Conservation (phyloP, 306 rosid species). For the Canavalia ensiformis region DNA sequence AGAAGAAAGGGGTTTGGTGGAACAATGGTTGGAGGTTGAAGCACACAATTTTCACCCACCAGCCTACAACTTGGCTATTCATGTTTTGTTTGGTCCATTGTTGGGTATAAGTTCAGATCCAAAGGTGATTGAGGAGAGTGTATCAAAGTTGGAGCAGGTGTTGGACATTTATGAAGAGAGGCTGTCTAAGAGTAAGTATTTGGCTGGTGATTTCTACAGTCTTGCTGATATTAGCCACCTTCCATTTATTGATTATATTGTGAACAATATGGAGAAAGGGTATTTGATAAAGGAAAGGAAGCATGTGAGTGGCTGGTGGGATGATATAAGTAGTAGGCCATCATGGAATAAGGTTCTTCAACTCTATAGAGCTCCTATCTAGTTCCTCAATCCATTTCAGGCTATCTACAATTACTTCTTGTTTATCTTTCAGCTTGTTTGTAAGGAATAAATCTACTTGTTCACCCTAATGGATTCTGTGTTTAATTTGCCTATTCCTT, state of each 20-base stretch:
- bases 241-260: conserved; percentile 57
- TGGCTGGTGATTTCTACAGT: conserved; percentile 68
- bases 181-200: conserved; percentile 62
- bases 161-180: conserved; percentile 66
- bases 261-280: conserved; percentile 48
- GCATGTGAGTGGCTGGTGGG: conserved; percentile 64
- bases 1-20: conserved; percentile 64
- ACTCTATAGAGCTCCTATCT: conserved; percentile 9
- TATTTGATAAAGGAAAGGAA: conserved; percentile 52
- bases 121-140: conserved; percentile 60
- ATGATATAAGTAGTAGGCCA: conserved; percentile 60
- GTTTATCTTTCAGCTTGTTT: not conserved
- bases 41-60: conserved; percentile 50
- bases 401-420: not conserved
- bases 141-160: conserved; percentile 57
- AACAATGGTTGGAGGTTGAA: conserved; percentile 72
- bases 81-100: conserved; percentile 32
- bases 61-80: conserved; percentile 38
- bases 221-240: conserved; percentile 65
- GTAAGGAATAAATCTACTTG: not conserved
- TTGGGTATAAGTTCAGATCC: conserved; percentile 43
- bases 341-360: conserved; percentile 61
- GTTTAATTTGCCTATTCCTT: not conserved
- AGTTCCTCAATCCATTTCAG: not conserved
- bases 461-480: not conserved